A percentile compares a stretch with the other conserved stretches of the same genome.
Conservation (phyloP, 148 eudicot species). For the Selenicereus undatus region DNA sequence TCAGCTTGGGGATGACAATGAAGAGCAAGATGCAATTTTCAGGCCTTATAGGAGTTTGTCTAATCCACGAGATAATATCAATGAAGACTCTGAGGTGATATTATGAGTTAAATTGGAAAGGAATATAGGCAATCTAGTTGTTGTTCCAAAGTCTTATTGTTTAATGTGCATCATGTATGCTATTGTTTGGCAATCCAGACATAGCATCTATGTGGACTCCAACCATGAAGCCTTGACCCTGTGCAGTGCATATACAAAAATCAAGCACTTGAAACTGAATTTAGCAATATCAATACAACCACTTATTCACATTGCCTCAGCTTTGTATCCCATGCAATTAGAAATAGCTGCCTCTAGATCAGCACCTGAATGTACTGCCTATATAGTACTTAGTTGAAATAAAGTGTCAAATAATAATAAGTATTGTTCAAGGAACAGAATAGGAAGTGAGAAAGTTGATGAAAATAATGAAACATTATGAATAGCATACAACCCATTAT, state of each 20-base stretch:
- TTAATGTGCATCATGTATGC: too few relatives aligned
- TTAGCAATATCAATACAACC: constrained; percentile 9
- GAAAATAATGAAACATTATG: too few relatives aligned
- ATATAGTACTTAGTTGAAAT: constrained; percentile 22
- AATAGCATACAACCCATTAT: neutral
- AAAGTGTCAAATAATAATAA: neutral
- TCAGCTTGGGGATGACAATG: too few relatives aligned
- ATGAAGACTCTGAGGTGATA: too few relatives aligned
- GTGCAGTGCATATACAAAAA: constrained; percentile 19
- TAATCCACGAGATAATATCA: too few relatives aligned
- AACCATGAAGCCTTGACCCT: constrained; percentile 99
- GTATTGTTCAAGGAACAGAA: neutral
- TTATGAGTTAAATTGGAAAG: too few relatives aligned
- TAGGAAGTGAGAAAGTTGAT: neutral
- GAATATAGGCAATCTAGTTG: too few relatives aligned
- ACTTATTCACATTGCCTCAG: constrained; percentile 51
- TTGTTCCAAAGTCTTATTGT: too few relatives aligned
- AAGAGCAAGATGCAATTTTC: too few relatives aligned
- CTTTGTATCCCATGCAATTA: constrained; percentile 85
- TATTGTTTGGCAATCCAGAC: constrained; percentile 55
- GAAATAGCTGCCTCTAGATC: constrained; percentile 90
- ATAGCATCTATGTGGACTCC: constrained; percentile 90
- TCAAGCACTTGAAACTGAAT: neutral
- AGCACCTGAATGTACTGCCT: constrained; percentile 99
- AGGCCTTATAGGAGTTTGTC: too few relatives aligned